phyloP scores from a whole-genome alignment of 2,329 filamentous ascomycete species.

The Microdochium paspali region DNA sequence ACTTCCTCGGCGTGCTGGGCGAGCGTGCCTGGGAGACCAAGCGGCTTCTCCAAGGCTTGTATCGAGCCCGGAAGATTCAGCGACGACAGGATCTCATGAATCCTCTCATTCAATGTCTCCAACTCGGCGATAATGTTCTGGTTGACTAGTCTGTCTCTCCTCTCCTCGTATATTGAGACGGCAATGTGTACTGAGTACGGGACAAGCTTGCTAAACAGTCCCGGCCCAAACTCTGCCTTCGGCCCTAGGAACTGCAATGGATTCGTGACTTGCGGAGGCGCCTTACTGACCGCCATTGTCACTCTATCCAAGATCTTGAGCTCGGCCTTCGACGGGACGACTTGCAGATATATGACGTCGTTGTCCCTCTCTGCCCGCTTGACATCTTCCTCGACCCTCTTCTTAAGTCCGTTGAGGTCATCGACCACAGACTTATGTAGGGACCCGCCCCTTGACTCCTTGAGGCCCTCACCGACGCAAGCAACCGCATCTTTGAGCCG shows the following conservation, averaged over 20 bases:
- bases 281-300: conserved; percentile 73
- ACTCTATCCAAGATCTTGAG: conserved; percentile 78
- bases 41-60: conserved; percentile 88
- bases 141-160: conserved; percentile 82
- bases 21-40: conserved; percentile 77
- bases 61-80: conserved; percentile 86
- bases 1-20: conserved; percentile 91
- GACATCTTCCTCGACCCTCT: conserved; percentile 73
- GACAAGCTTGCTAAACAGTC: conserved; percentile 83
- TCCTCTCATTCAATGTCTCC: conserved; percentile 67
- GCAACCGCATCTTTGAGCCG: conserved; percentile 71
- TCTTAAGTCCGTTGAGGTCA: conserved; percentile 77
- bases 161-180: conserved; percentile 89
- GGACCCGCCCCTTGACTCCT: conserved; percentile 63
- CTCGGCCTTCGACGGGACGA: conserved; percentile 81
- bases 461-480: conserved; percentile 79
- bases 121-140: conserved; percentile 78
- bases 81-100: conserved; percentile 71
- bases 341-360: conserved; percentile 77
- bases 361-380: conserved; percentile 95
- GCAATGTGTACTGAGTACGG: conserved; percentile 94
- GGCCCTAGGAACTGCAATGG: conserved; percentile 75
- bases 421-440: conserved; percentile 73
- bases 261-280: conserved; percentile 74
- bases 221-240: conserved; percentile 69